Evolutionary conservation across 2,329 filamentous ascomycete genomes (phyloP), one percentile per base, ranked within the genome.

Genomic region (Stagonosporopsis tanaceti): DNA sequence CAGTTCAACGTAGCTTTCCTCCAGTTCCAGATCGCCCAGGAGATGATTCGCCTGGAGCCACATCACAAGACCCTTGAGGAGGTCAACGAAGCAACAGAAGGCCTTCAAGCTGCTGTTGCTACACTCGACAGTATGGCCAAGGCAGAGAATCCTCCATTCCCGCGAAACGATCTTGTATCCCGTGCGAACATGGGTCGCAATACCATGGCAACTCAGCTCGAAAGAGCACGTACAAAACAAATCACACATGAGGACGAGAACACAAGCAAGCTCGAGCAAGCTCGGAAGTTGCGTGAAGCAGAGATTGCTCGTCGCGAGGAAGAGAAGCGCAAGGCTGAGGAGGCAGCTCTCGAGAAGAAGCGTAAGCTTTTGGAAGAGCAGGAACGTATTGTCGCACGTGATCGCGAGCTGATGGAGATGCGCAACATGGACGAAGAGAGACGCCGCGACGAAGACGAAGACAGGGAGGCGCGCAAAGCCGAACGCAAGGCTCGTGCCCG

Each of bases 1-100:
- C 92, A 95, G 75, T 99, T 99, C 84, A 99, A 99, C 71, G 91
- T 99, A 27, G 95, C 95, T 0, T 99, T 97, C 72, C 92, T 98
- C 27, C 95, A 98, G 73, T 96, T 97, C 61, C 93, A 97, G 75
- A 88, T 98, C 52, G 94, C 94, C 20, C 89, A 90, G 42, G 86
- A 90, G 28, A 87, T 97, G 52, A 89, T 92, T 76, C 83, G 81
- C 34, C 81, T 97, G 51, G 82, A 86, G 5, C 92, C 97, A 73
- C 85, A 86, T 6, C 88, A 93, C 71, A 88, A 93, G 47, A 91
- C 90, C 0, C 82, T 94, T 3, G 84, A 85, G 59, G 93, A 98
- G 69, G 87, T 99, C 7, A 85, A 96, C 71, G 86, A 89, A 51
- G 93, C 94, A 1, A 87, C 88, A 0, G 82, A 87, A 17, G 95